Conservation (phyloP, 148 eudicot species). For the Rhododendron henanense region DNA sequence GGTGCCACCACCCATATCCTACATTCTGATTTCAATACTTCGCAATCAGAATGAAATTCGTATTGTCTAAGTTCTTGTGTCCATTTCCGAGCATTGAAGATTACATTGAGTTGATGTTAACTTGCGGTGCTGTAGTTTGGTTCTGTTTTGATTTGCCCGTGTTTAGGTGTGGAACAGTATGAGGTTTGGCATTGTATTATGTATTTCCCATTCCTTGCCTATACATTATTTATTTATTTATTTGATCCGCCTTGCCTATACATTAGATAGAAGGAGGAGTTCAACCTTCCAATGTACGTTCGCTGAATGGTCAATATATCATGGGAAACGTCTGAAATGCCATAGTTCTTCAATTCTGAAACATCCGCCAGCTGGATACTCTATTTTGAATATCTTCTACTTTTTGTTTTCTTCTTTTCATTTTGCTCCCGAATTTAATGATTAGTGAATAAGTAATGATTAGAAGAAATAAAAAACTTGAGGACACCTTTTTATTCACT, state of each 20-base stretch:
- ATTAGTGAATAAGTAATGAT: not conserved
- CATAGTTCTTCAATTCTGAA: not conserved
- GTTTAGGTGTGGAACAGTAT: not conserved
- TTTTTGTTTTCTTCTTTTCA: not conserved
- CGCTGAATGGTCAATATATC: not conserved
- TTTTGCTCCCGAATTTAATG: not conserved
- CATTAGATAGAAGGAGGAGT: not conserved
- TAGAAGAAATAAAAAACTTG: not conserved
- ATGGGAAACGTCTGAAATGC: not conserved
- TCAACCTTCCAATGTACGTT: not conserved
- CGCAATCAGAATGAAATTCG: not conserved
- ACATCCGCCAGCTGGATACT: not conserved
- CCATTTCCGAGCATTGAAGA: not conserved
- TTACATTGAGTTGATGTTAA: not conserved
- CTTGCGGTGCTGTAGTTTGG: not conserved
- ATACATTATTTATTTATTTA: too few relatives aligned
- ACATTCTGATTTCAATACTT: not conserved
- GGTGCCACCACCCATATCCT: slow-evolving; percentile 1
- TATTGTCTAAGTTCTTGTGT: not conserved
- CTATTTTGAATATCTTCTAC: not conserved
- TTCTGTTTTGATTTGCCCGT: not conserved
- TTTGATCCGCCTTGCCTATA: not conserved
- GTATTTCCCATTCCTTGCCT: not conserved
- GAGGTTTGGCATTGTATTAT: not conserved
- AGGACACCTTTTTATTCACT: not conserved